These are phyloP conservation scores for Trichoderma sp. DNA, from an alignment of 2,329 filamentous ascomycete genomes.

Conservation along the genomic window DNA sequence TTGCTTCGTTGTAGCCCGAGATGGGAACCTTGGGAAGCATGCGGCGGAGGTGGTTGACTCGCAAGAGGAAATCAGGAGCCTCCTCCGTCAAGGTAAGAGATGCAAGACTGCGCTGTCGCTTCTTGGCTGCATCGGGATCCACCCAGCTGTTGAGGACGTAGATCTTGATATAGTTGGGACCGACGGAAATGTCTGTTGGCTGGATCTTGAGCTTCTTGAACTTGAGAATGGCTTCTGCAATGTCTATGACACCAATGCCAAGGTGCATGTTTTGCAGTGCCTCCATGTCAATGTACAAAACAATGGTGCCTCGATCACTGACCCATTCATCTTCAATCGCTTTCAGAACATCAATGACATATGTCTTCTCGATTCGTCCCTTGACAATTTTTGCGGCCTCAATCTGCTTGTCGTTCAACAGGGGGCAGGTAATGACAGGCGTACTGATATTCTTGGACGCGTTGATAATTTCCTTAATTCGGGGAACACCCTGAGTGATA, in stretches of 20 bases:
- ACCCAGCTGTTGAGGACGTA: slow-evolving; percentile 53
- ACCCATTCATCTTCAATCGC: slow-evolving; percentile 89
- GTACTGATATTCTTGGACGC: slow-evolving; percentile 92
- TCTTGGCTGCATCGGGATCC: slow-evolving; percentile 37
- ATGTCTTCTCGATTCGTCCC: slow-evolving; percentile 92
- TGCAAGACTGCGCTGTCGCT: slow-evolving; percentile 38
- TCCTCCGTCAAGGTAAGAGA: slow-evolving; percentile 43
- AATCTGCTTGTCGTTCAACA: slow-evolving; percentile 72
- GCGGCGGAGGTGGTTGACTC: slow-evolving; percentile 82
- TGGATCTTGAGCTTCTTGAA: slow-evolving; percentile 81
- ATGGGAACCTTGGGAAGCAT: slow-evolving; percentile 80
- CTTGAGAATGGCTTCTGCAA: slow-evolving; percentile 71
- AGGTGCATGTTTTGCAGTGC: slow-evolving; percentile 79
- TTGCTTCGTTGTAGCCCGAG: slow-evolving; percentile 81
- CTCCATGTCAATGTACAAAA: slow-evolving; percentile 76
- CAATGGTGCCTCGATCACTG: slow-evolving; percentile 70
- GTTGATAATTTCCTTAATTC: slow-evolving; percentile 99
- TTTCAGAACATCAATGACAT: slow-evolving; percentile 73
- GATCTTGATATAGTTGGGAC: slow-evolving; percentile 66
- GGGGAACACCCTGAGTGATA: slow-evolving; percentile 97
- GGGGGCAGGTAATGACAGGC: slow-evolving; percentile 83
- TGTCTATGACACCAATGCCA: slow-evolving; percentile 70
- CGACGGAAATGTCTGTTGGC: slow-evolving; percentile 60
- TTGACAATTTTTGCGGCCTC: slow-evolving; percentile 87
- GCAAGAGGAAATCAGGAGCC: slow-evolving; percentile 58